Base-by-base conservation (phyloP, 805 yeast genomes). In the Sugiyamaella qingdaonensis region DNA sequence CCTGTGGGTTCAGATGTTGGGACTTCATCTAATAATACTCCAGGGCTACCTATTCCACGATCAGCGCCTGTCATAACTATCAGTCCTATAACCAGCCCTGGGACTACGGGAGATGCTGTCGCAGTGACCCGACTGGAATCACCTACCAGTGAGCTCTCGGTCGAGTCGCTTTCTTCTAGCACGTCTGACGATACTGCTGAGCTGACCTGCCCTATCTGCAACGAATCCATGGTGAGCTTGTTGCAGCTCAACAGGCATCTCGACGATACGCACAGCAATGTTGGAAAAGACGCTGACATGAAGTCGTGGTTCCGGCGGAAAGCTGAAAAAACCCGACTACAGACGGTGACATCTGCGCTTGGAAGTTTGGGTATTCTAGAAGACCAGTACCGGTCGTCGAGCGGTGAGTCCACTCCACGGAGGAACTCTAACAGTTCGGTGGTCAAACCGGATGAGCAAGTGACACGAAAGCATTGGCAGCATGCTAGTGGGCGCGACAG, bases 121-220 rank as follows among this genome's bases (percentile, higher is more conserved):
- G 8, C 39, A 34, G 18, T 4, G 3, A 7, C 21, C 19, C 43
- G 43, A 16, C 13, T 39, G 13, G 43, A 39, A 16, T 55, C 58
- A n/a, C 54, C 57, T 13, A 48, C 51, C 10, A 56, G 59, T 34
- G 56, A 54, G 24, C 48, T 51, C 11, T 55, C 60, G 11, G 50
- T 55, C 13, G 62, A 55, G 16, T 56, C 58, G 2, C 35, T 42
- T 19, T 52, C 57, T 9, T 54, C 60, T 2, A 53, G 46, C 19
- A 54, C 59, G 5, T 55, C 58, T 1, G 61, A 60, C 35, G 58
- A 57, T 13, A 49, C 53, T 2, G 21, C 47, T 9, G 49, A 35
- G n/a, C 48, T 64, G 13, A 32, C 49, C 14, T 88, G 96, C 61
- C 95, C 96, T 1, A 83, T 88, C 1, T 88, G 96, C 63, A 67